Conservation (phyloP, 1,284 basidiomycete genomes). For the Albatrellus sp. region DNA sequence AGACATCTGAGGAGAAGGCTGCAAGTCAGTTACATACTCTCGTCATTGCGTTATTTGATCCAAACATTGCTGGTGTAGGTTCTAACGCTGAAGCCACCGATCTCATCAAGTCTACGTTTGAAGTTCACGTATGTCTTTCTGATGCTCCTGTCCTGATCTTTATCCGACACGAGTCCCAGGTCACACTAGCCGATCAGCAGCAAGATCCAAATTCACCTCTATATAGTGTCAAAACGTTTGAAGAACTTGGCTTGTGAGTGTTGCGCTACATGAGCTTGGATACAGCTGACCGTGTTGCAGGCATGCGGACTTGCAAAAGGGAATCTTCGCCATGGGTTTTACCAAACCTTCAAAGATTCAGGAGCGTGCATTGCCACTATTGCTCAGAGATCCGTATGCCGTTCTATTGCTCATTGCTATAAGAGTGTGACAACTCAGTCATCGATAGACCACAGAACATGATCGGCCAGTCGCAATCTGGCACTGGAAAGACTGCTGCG, state of each 20-base stretch:
- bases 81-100: slow-evolving; percentile 26
- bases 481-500: slow-evolving; percentile 98
- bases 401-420: background rate
- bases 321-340: slow-evolving; percentile 95
- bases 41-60: background rate
- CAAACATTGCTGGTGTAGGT: background rate
- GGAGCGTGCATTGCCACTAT: slow-evolving; percentile 88
- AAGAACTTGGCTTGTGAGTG: slow-evolving; percentile 83
- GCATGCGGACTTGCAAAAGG: slow-evolving; percentile 83
- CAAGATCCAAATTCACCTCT: slow-evolving; percentile 92
- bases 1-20: background rate
- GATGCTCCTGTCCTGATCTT: slow-evolving; percentile 5
- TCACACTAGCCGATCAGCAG: slow-evolving; percentile 96
- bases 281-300: slow-evolving; percentile 26
- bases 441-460: slow-evolving; percentile 79
- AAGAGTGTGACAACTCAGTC: background rate
- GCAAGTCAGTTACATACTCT: background rate
- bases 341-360: slow-evolving; percentile 99
- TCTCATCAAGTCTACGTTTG: slow-evolving; percentile 61
- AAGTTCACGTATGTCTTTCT: slow-evolving; percentile 47
- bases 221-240: slow-evolving; percentile 90
- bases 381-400: slow-evolving; percentile 78
- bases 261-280: background rate
- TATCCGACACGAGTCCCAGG: slow-evolving; percentile 34
- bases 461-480: slow-evolving; percentile 99